These are phyloP conservation scores for Davidsoniella virescens DNA, from an alignment of 2,329 filamentous ascomycete species.

Conservation along the genomic window DNA sequence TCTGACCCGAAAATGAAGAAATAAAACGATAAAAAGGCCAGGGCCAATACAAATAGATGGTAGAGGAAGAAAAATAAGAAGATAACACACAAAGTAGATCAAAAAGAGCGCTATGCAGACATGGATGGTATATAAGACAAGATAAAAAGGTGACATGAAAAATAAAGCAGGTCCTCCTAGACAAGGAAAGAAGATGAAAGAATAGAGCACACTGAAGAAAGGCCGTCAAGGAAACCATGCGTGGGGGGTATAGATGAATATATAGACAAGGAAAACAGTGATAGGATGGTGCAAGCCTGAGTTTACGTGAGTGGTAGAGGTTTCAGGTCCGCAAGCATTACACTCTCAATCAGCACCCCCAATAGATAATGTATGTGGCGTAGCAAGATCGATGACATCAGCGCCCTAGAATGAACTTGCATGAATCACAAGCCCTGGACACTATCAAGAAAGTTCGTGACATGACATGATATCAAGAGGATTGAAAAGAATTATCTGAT, in stretches of 20 bases:
- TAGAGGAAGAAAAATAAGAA: no score
- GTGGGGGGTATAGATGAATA: not conserved
- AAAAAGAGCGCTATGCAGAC: not conserved
- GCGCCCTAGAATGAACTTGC: no score
- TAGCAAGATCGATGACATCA: no score
- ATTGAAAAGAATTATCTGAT: constrained; percentile 1
- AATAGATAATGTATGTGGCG: no score
- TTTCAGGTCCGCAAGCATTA: no score
- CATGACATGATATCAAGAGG: not conserved
- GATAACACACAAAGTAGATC: no score
- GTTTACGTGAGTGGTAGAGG: no score
- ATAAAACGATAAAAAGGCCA: not conserved
- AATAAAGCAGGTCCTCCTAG: not conserved
- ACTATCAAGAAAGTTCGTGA: not conserved
- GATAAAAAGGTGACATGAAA: not conserved
- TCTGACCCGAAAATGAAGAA: no score
- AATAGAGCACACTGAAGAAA: not conserved
- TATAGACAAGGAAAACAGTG: not conserved
- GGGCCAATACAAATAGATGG: not conserved
- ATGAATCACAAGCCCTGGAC: no score
- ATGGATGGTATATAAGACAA: constrained; percentile 1
- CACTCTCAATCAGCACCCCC: no score
- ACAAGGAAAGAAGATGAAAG: not conserved
- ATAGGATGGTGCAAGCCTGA: no score
- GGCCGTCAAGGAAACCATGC: not conserved